Conservation (phyloP, 2,329 filamentous ascomycete species). For the Fusarium nisikadoi region DNA sequence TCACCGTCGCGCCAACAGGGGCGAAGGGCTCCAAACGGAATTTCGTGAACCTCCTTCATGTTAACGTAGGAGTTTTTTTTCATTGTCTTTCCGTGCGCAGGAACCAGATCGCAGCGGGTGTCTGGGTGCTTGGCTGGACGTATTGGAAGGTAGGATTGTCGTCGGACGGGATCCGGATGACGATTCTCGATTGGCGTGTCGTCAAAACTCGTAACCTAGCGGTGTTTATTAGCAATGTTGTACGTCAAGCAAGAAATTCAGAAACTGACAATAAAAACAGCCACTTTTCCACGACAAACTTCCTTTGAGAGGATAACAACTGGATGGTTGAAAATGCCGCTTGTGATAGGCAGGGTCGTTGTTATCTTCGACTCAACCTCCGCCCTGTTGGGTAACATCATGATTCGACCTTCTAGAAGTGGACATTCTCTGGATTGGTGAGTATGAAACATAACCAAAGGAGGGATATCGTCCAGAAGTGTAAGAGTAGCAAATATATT, state of each 20-base stretch:
- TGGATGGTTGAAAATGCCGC: background rate
- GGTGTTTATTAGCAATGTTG: background rate
- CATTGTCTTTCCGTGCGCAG: background rate
- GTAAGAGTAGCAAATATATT: background rate
- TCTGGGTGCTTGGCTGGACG: background rate
- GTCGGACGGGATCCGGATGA: background rate
- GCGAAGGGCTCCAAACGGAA: background rate
- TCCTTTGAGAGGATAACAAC: background rate
- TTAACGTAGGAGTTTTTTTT: background rate
- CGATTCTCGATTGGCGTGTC: background rate
- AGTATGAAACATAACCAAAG: background rate
- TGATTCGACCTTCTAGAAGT: background rate
- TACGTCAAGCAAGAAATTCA: fast-evolving
- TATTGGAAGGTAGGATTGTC: background rate
- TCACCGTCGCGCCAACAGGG: background rate
- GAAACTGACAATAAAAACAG: background rate
- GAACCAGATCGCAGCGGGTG: background rate
- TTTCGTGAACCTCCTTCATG: background rate
- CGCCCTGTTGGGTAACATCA: background rate
- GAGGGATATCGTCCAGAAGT: background rate
- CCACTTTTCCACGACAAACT: background rate
- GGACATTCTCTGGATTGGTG: background rate
- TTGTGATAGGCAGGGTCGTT: background rate
- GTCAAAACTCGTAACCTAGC: background rate
- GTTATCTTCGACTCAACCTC: background rate